Evolutionary conservation across 2,329 filamentous ascomycete species (phyloP), one percentile per base, ranked within the genome.

Genomic region (Tolypocladium pustulatum): DNA sequence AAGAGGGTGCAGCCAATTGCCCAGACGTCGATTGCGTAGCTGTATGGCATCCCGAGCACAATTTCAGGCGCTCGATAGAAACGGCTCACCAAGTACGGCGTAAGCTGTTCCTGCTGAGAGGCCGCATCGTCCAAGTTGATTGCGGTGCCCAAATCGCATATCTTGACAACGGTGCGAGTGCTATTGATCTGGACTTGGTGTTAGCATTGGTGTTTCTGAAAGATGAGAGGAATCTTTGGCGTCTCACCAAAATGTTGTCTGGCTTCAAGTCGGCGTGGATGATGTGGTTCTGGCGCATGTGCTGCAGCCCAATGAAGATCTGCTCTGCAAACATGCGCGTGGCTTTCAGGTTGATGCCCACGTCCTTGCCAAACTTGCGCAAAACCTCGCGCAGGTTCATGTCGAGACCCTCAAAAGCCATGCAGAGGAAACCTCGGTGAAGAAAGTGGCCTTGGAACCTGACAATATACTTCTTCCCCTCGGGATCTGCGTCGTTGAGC

Each of bases 11-110:
- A 99, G 41, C 94, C 95, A 64, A 97, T 91, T 9, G 93, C 95
- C 94, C 94, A 99, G 80, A 96, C 90, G 72, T 99, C 94, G 64
- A 97, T 90, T 9, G 89, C 88, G 70, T 93, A 95, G 70, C 96
- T 91, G 71, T 96, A 96, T 12, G 89, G 88, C 78, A 97, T 92
- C n/a, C 94, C 94, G 4, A 99, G 81, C 61, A 99, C 96, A 69
- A 99, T 91, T 75, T 99, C 94, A 2, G 95, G 94, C 4, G 94
- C 94, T 61, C 94, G 88, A 72, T 99, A 99, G 75, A 97, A 99
- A 58, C 95, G 88, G 76, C 91, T 97, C 69, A 97, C 91, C 1
- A 99, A 86, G 69, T 97, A 97, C 15, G 91, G 91, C 0, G 91
- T 96, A 62, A 96, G 89, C 68, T 96, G 91, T 63, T 89, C 94